Conservation (phyloP, 2,329 filamentous ascomycete species). For the Xylaria multiplex region DNA sequence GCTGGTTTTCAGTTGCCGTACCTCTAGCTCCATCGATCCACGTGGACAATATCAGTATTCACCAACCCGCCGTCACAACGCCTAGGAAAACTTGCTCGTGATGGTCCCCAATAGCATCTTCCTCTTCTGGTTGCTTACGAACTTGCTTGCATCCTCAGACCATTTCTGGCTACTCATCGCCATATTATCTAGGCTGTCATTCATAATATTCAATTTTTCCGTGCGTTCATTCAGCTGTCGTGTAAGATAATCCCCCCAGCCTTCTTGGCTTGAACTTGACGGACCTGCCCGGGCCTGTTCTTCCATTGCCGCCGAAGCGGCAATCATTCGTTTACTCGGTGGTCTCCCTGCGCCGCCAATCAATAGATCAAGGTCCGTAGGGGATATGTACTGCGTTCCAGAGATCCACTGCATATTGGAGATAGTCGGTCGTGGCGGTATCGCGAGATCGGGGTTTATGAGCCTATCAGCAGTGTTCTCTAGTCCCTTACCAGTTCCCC, state of each 20-base stretch:
- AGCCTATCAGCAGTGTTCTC: slow-evolving; percentile 75
- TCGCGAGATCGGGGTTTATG: slow-evolving; percentile 77
- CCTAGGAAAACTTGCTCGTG: slow-evolving; percentile 65
- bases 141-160: slow-evolving; percentile 90
- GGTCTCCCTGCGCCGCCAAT: slow-evolving; percentile 91
- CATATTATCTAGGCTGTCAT: slow-evolving; percentile 84
- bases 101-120: slow-evolving; percentile 79
- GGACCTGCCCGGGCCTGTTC: slow-evolving; percentile 60
- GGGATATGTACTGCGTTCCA: slow-evolving; percentile 90
- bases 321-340: slow-evolving; percentile 87
- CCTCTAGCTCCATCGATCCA: slow-evolving; percentile 5
- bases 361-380: slow-evolving; percentile 86
- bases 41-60: not conserved
- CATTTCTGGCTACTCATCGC: slow-evolving; percentile 84
- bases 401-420: slow-evolving; percentile 97
- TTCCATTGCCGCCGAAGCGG: slow-evolving; percentile 80
- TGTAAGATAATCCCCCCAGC: slow-evolving; percentile 82
- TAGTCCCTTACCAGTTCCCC: slow-evolving; percentile 76
- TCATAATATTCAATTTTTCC: slow-evolving; percentile 83
- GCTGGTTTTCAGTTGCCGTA: not conserved
- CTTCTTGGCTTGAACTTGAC: slow-evolving; percentile 62
- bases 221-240: slow-evolving; percentile 90
- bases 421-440: slow-evolving; percentile 88
- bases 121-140: slow-evolving; percentile 85
- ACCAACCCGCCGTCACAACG: not conserved